phyloP scores from a whole-genome alignment of 2,329 filamentous ascomycete genomes.

The Plenodomus lindquistii region DNA sequence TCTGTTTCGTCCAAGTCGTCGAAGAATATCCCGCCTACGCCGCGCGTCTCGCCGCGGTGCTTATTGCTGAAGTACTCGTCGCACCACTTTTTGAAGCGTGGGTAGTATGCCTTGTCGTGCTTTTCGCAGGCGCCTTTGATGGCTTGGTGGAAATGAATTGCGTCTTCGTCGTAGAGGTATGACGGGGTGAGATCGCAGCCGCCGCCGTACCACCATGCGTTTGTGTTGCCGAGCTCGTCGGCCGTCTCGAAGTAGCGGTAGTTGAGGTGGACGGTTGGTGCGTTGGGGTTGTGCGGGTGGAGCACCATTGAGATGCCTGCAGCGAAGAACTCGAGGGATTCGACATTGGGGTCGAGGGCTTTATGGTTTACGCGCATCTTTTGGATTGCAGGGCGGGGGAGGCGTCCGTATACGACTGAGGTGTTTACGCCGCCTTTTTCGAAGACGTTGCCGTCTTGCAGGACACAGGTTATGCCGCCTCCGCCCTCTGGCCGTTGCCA shows the following conservation, averaged over 20 bases:
- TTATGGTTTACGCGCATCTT: constrained; percentile 92
- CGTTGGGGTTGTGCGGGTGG: constrained; percentile 94
- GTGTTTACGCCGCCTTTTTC: constrained; percentile 97
- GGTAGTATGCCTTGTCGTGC: constrained; percentile 90
- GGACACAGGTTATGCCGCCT: constrained; percentile 89
- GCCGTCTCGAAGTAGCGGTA: constrained; percentile 98
- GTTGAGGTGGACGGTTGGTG: constrained; percentile 95
- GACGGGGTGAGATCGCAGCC: constrained; percentile 90
- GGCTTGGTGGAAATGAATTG: constrained; percentile 91
- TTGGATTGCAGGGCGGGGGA: constrained; percentile 81
- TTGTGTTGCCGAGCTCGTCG: constrained; percentile 75
- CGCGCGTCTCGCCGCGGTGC: constrained; percentile 83
- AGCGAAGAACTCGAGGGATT: constrained; percentile 92
- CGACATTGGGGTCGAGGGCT: constrained; percentile 76
- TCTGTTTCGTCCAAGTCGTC: constrained; percentile 90
- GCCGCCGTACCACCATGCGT: constrained; percentile 98
- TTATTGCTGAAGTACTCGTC: constrained; percentile 96
- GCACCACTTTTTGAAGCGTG: constrained; percentile 96
- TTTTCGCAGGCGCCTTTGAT: constrained; percentile 92
- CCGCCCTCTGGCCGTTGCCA: constrained; percentile 89
- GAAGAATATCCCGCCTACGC: constrained; percentile 96
- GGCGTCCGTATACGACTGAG: constrained; percentile 88
- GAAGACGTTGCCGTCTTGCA: constrained; percentile 95
- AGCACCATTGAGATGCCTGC: constrained; percentile 90
- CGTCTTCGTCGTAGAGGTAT: constrained; percentile 96